Percentiles rank a stretch among this genome's conserved stretches.
Evolutionary conservation across 257 asterid species (phyloP).

Genomic region (Solanum habrochaites): DNA sequence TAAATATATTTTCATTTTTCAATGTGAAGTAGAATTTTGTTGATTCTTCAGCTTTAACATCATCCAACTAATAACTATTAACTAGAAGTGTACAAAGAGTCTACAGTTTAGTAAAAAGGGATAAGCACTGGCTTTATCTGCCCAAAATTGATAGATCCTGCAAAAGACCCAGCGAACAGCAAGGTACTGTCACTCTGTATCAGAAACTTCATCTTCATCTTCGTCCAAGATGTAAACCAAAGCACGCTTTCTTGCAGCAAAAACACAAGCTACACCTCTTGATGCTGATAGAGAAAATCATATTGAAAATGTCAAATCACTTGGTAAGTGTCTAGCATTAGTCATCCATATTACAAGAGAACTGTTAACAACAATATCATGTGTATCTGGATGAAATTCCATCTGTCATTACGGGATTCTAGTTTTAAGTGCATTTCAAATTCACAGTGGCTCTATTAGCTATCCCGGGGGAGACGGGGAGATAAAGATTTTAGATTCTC

Average conservation of each 20-base stretch:
- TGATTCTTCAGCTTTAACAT: background rate
- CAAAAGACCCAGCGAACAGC: background rate
- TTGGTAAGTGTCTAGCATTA: background rate
- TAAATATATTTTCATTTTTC: background rate
- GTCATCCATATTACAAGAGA: background rate
- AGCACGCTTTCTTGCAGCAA: conserved; percentile 73
- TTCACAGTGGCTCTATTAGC: background rate
- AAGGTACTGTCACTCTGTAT: conserved; percentile 36
- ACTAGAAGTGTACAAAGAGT: background rate
- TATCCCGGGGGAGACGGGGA: no score
- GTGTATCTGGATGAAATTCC: background rate
- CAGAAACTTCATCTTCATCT: conserved; percentile 77
- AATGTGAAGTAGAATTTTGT: background rate
- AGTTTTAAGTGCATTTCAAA: background rate
- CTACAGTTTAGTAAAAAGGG: background rate
- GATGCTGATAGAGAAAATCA: conserved; percentile 49
- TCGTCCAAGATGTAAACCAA: conserved; percentile 90
- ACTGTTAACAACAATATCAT: background rate
- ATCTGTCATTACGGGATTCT: background rate
- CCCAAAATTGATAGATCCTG: background rate
- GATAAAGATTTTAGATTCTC: background rate
- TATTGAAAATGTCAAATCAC: background rate
- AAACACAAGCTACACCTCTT: conserved; percentile 90
- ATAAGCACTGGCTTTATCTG: background rate
- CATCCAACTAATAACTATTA: background rate